Evolutionary conservation across 1,284 basidiomycete species (phyloP).

Genomic region (Termitomyces sp.): DNA sequence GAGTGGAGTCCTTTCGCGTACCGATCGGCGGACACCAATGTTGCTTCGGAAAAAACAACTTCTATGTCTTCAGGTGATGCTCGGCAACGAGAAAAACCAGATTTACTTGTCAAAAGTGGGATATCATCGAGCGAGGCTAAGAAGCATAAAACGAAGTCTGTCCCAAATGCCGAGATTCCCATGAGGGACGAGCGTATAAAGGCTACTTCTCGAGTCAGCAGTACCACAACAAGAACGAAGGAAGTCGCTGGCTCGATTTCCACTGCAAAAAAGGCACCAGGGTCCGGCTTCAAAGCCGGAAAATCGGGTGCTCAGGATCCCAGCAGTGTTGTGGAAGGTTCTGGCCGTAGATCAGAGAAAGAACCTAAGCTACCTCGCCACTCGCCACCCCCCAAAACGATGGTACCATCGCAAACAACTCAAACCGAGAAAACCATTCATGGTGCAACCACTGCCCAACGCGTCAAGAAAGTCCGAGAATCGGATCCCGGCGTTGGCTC

Average conservation of each 20-base stretch:
- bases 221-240: conserved; percentile 13
- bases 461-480: conserved; percentile 21
- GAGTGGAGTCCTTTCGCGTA: conserved; percentile 42
- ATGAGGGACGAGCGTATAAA: conserved; percentile 53
- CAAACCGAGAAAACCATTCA: conserved; percentile 16
- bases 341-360: conserved; percentile 14
- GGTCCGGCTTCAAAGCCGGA: conserved; percentile 29
- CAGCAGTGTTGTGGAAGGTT: conserved; percentile 2
- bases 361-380: conserved; percentile 14
- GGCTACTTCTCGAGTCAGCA: conserved; percentile 19
- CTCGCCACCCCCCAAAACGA: conserved; percentile 26
- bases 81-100: conserved; percentile 4
- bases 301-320: conserved; percentile 15
- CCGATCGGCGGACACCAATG: conserved; percentile 13
- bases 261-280: conserved; percentile 35
- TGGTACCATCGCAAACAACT: conserved; percentile 11
- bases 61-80: conserved; percentile 15
- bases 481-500: conserved; percentile 12
- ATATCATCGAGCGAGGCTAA: conserved; percentile 40
- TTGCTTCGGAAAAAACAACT: conserved; percentile 17
- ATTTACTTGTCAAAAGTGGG: conserved; percentile 32
- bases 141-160: conserved; percentile 35
- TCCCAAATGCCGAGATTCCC: conserved; percentile 39
- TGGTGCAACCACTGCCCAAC: conserved; percentile 8
- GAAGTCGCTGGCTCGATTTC: conserved; percentile 7